Evolutionary conservation across 176 grass and related monocot species (phyloP).

Genomic region (Avena eriantha): DNA sequence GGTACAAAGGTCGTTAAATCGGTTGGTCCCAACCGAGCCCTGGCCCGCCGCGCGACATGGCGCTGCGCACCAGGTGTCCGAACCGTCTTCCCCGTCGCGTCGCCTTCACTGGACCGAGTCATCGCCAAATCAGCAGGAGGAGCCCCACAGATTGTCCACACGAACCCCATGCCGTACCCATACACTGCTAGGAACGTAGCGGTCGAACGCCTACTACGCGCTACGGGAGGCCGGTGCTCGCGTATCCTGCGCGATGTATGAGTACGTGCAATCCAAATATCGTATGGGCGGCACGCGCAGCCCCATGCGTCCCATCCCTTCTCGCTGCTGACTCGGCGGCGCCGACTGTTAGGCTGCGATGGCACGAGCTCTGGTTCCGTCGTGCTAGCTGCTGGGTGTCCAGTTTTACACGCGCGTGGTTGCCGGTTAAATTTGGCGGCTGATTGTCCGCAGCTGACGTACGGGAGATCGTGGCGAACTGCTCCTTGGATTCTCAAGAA

Average conservation of each 20-base stretch:
- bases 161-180: slow-evolving; percentile 25
- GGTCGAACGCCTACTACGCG: neutral
- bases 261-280: neutral
- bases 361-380: no score
- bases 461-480: neutral
- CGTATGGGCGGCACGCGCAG: slow-evolving; percentile 42
- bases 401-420: no score
- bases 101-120: neutral
- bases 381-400: no score
- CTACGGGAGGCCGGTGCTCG: neutral
- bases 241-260: neutral
- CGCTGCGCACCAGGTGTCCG: slow-evolving; percentile 6
- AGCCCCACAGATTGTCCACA: no score
- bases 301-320: neutral
- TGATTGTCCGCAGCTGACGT: no score
- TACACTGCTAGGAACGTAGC: neutral
- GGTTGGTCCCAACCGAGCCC: neutral
- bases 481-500: neutral
- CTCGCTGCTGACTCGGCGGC: neutral
- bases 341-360: neutral
- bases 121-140: slow-evolving; percentile 2
- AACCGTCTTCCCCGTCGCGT: neutral
- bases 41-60: neutral
- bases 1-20: neutral
- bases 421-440: no score